Evolutionary conservation across 805 yeast species (phyloP), one percentile per base, ranked within the genome.

Genomic region (Yamadazyma ubonensis): DNA sequence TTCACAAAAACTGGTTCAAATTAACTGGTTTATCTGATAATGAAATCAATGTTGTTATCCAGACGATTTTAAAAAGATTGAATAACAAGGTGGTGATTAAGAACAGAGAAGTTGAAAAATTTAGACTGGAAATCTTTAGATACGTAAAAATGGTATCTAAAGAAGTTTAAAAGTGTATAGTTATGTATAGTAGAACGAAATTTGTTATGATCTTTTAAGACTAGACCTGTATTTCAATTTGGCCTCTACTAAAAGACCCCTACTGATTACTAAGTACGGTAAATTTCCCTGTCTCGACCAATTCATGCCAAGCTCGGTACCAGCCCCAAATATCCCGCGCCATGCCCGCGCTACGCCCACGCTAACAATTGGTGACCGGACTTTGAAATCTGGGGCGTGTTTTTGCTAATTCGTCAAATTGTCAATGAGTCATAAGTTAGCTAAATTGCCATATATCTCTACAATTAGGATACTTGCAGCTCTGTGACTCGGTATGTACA

Each of bases 81-180:
- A 70, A 70, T 50, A 71, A 71, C 9, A 69, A 67, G 45, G 53
- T 70, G 39, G 49, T 51, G 34, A 63, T 70, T 39, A 67, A 67
- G 41, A 54, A 57, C 34, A 51, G 56, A 19, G 75, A 70, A 52
- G 43, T 70, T 29, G 47, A 56, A 7, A 61, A 62, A 41, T 57
- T 70, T 51, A 65, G 61, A 46, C 46, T 52, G 38, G 75, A 70
- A 45, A 60, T 69, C 27, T 65, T 58, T 43, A 57, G 73, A 33
- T 69, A 67, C 48, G 71, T 69, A 21, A 65, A 63, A 44, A 65
- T 66, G 70, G 70, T 68, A 48, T 57, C 41, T 46, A 49, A 39
- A 32, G 39, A 43, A 30, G 38, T 42, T 16, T 37, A 29, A 33
- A 19, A 9, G 35, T 34, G 28, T 39, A 27, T 40, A 40, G 20